Base-by-base conservation (phyloP, 1,139 yeast genomes). In the Zygosaccharomyces sapae region DNA sequence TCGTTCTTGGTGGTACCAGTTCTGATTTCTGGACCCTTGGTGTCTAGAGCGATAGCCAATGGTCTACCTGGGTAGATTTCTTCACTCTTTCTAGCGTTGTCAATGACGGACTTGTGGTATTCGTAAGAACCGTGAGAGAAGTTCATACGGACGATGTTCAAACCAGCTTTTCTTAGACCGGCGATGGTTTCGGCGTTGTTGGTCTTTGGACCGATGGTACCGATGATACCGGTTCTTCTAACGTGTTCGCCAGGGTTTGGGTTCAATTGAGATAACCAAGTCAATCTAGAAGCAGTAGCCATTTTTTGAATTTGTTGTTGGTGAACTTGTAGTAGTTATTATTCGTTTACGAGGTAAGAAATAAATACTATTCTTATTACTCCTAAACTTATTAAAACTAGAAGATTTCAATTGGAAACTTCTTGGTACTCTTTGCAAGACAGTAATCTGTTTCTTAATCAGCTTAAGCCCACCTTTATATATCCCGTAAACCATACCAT, bases 11-110 rank as follows among this genome's bases (percentile, higher is more conserved):
- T 94, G 70, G 88, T 82, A 73, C 99, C 98, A 48, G 98, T 90
- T 80, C 98, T 87, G 74, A 92, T 92, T 76, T 94, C 98, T 57
- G 99, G 98, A 61, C 99, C 99, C 80, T 92, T 94, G 70, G 98
- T 94, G 73, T 92, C 99, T 65, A 92, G 81, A 57, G 99, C 99
- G 72, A 92, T 89, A 55, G 96, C 97, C 66, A 92, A 79, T 48
- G 97, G 97, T 76, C 97, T 86, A 63, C 97, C 97, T 57, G 86
- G 81, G 72, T 84, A 89, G 51, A 84, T 71, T 71, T 83, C 83
- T 73, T 87, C 97, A 52, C 97, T 89, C 72, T 87, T 83, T 74
- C 95, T 86, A 61, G 97, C 88, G 69, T 92, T 90, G 79, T 92
- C 97, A 71, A 92, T 76, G 63, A 94, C 98, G 54, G 88, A 76